A percentile compares a stretch with the other conserved stretches of the same genome.
These are phyloP conservation scores for Paecilomyces niveus DNA, from an alignment of 2,329 filamentous ascomycete genomes.

Conservation along the genomic window DNA sequence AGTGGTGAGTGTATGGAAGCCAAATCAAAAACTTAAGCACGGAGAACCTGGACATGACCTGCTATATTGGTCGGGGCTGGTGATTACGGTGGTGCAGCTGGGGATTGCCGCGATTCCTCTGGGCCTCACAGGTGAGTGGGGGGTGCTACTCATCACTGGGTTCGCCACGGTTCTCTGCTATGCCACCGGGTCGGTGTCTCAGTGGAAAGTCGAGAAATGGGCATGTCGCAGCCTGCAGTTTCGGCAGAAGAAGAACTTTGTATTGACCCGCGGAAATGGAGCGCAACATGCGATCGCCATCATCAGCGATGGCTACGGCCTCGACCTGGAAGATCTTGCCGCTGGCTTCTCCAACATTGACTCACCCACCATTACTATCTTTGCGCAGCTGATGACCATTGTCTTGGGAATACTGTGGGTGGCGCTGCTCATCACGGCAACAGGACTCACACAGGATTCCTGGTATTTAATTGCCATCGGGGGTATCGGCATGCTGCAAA, in stretches of 20 bases:
- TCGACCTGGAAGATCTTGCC: constrained; percentile 38
- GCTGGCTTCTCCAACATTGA: constrained; percentile 11
- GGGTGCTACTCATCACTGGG: constrained; percentile 33
- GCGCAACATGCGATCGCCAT: constrained; percentile 34
- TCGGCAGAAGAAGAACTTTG: constrained; percentile 16
- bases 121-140: constrained; percentile 28
- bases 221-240: constrained; percentile 19
- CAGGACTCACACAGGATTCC: constrained; percentile 25
- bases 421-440: constrained; percentile 31
- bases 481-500: constrained; percentile 30
- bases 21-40: background rate
- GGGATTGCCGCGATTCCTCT: constrained; percentile 29
- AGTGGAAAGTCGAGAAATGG: constrained; percentile 41
- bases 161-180: constrained; percentile 30
- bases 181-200: constrained; percentile 17
- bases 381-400: constrained; percentile 12
- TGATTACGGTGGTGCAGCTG: constrained; percentile 18
- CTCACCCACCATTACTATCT: constrained; percentile 1
- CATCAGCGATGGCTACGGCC: constrained; percentile 19
- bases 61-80: constrained; percentile 17
- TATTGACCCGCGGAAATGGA: constrained; percentile 36
- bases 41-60: constrained; percentile 13
- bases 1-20: constrained; percentile 18
- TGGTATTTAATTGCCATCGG: constrained; percentile 37
- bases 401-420: constrained; percentile 30